Base-by-base conservation (phyloP, 2,329 filamentous ascomycete genomes). In the Ceratocystis cubensis region DNA sequence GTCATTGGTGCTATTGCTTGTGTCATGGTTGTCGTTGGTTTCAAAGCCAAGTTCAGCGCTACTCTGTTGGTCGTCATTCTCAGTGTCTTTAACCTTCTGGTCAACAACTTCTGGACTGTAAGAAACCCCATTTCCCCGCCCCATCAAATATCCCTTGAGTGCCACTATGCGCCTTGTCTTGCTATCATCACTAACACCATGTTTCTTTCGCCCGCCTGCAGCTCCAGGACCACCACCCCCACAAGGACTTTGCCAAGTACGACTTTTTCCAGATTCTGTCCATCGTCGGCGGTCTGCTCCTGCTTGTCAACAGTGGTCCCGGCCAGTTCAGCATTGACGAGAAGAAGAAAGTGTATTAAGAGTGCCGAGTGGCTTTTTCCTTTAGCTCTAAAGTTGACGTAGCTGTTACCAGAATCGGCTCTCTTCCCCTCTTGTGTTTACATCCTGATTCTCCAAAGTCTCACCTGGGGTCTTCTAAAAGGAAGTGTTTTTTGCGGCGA, bases 71-170 rank as follows among this genome's bases (percentile, higher is more conserved):
- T 99, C 37, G 84, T 99, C 68, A 91, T 99, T 73, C 81, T 99
- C 73, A 96, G 92, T 79, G 80, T 96, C 70, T 99, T 99, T 82
- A 99, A 99, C 78, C 78, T 99, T 59, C 77, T 97, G 70, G 94
- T 97, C 73, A 99, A 99, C 86, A 99, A 97, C 84, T 99, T 96
- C 82, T 99, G 94, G 94, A 97, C 92, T 75, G 92, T 96, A 82
- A 81, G 90, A 59, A 59, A 8, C 10, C 30, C 30, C 56, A 13
- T n/a, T 37, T 37, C 3, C 6, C 56, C 3, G 20, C 2, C 28
- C 22, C 13, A 37, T 28, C 5, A 33, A 8, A 5, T 44, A 8
- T 66, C 62, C 6, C 37, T 41, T 15, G 3, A 41, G 13, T 41
- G 37, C 8, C 13, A 3, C 8, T 41, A 41, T 41, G 37, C 37